Conservation (phyloP, 129 eudicot genomes). For the Saposhnikovia divaricata region DNA sequence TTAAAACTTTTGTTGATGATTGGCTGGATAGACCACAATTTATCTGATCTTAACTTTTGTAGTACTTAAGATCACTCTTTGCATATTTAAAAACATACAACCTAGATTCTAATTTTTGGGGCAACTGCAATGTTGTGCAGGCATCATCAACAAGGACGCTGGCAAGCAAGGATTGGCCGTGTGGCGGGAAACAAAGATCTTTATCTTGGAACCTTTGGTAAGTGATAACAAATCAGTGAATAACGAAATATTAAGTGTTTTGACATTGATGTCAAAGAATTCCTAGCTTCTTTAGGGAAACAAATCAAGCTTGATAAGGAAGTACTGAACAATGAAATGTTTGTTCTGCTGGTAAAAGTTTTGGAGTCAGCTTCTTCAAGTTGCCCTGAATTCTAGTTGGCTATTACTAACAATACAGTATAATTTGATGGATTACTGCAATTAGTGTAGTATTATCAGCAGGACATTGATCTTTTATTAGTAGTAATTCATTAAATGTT, state of each 20-base stretch:
- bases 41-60: neutral
- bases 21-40: neutral
- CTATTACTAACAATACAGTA: neutral
- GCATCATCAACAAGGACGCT: constrained; percentile 35
- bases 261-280: neutral
- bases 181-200: constrained; percentile 36
- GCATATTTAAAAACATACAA: neutral
- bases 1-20: neutral
- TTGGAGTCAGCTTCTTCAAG: neutral
- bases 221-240: neutral
- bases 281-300: neutral
- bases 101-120: neutral
- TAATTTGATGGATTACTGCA: neutral
- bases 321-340: neutral
- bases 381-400: neutral
- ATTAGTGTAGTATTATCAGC: neutral
- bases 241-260: neutral
- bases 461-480: neutral
- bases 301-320: neutral
- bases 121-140: constrained; percentile 8
- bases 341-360: neutral
- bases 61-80: neutral
- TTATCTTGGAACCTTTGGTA: constrained; percentile 30
- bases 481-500: neutral
- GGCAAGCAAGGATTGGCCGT: constrained; percentile 41